Base-by-base conservation (phyloP, 768 basidiomycete genomes). In the Leccinum incarnatum region DNA sequence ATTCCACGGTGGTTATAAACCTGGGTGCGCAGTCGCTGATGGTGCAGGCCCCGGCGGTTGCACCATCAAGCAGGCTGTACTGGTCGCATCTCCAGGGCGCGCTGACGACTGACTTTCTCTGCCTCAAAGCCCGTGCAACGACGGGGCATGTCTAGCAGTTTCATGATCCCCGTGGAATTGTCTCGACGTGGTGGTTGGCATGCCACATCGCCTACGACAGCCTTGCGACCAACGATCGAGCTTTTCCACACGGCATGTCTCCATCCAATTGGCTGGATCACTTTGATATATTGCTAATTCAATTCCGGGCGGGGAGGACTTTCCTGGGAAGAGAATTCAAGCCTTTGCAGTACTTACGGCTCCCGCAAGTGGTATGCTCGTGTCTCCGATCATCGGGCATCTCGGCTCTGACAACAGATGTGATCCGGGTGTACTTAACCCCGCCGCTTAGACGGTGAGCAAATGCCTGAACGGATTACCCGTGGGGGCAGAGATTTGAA, bases 101-200 rank as follows among this genome's bases (percentile, higher is more conserved):
- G 58, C 47, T 63, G 37, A 65, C 36, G 46, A 49, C 21, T 32
- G 10, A 21, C 21, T n/a, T n/a, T 3, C 93, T 94, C 69, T 81
- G 83, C 32, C 96, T 98, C 80, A 97, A 95, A 76, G 93, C 93
- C 83, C 95, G 12, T 88, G 86, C 65, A 95, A 98, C 67, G 96
- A 98, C 69, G 95, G 96, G 11, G 91, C 93, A 32, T 55, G 49
- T 76, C 73, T 37, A 57, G 57, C 54, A 10, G 1, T 40, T 11
- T 36, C 9, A 32, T 45, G 30, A 32, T 32, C 32, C 50, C n/a
- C 40, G 9, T 40, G 37, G 2, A 10, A 36, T 25, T 17, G 36
- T 47, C 21, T 49, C 50, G 30, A 59, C 15, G 48, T 42, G 11
- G 5, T 25, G 36, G 37, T 50, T 86, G 86, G 81, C 89, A 25